Evolutionary conservation across 2,329 filamentous ascomycete genomes (phyloP), one percentile per base, ranked within the genome.

Genomic region (Monilinia vaccinii-corymbosi): DNA sequence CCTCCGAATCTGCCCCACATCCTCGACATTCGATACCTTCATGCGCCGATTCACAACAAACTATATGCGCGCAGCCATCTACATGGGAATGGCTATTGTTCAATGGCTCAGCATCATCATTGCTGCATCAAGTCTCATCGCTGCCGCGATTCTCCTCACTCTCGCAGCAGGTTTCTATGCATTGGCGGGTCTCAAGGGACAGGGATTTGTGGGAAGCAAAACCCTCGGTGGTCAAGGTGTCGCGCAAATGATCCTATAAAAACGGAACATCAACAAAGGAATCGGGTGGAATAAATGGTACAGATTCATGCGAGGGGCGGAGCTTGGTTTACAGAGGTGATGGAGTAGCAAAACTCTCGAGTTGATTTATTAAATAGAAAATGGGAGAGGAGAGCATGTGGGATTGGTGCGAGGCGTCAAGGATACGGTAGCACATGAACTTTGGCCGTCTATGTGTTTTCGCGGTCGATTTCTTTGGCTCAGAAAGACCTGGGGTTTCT

Each of bases 1-100:
- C 61, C 86, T 99, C 63, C 89, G 94, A 76, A 97, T 99, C 78
- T 99, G 94, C 79, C 94, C 94, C 61, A 99, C 94, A 7, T 97
- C 93, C 16, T 76, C 86, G 65, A 85, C 83, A 66, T 99, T 99
- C 77, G 94, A 99, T 74, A 79, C 77, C 66, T 87, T 91, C 73
- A 93, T 99, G 75, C 91, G 93, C 75, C 87, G 84, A 71, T 89
- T 99, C 79, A 91, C 91, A 65, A 96, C 92, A 62, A 97, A 97
- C 79, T 97, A 92, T 79, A 95, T 94, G 86, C 91, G 94, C 75
- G 93, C 93, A 23, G 88, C 79, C 61, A 87, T 96, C 72, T 99
- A 99, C 76, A 76, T 77, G 61, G 76, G 83, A 72, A 93, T 97
- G 88, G 88, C 84, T 68, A 71, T 87, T 55, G 74, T 96, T 49